phyloP scores from a whole-genome alignment of 768 basidiomycete genomes.

The Lyophyllum semitale region DNA sequence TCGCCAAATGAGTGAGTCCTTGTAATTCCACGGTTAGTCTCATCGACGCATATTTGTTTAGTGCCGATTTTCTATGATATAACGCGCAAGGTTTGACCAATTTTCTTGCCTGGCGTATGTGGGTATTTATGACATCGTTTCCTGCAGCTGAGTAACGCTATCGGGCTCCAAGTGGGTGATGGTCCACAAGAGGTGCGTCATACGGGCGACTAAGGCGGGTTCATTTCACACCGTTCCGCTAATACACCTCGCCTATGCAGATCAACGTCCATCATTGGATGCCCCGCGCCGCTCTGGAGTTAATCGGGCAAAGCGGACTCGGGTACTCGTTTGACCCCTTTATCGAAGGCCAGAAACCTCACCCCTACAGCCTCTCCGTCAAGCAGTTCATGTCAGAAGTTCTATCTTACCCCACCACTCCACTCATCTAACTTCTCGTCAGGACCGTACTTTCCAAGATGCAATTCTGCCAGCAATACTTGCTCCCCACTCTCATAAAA shows the following conservation, averaged over 20 bases:
- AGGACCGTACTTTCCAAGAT: no score
- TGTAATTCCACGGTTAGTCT: neutral
- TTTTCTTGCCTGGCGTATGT: no score
- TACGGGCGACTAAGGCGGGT: slow-evolving; percentile 12
- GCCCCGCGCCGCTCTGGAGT: slow-evolving; percentile 27
- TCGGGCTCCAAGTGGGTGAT: neutral
- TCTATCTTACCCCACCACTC: neutral
- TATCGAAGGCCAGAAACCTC: slow-evolving; percentile 20
- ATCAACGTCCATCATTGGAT: slow-evolving; percentile 27
- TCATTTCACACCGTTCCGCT: neutral
- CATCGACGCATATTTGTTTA: slow-evolving; percentile 20
- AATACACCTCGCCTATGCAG: slow-evolving; percentile 5
- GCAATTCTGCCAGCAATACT: no score
- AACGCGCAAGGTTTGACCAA: neutral
- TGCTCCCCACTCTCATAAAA: slow-evolving; percentile 27
- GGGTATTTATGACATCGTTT: no score
- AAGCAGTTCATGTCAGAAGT: slow-evolving; percentile 25
- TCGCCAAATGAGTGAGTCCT: slow-evolving; percentile 21
- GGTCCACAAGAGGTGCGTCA: slow-evolving; percentile 7
- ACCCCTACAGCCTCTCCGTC: slow-evolving; percentile 27
- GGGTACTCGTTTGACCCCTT: slow-evolving; percentile 31
- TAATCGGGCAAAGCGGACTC: slow-evolving; percentile 31
- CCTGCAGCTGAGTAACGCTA: neutral
- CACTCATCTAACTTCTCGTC: neutral
- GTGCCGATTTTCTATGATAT: slow-evolving; percentile 20